Evolutionary conservation across 805 yeast species (phyloP).

Genomic region (Myxozyma sirexii): DNA sequence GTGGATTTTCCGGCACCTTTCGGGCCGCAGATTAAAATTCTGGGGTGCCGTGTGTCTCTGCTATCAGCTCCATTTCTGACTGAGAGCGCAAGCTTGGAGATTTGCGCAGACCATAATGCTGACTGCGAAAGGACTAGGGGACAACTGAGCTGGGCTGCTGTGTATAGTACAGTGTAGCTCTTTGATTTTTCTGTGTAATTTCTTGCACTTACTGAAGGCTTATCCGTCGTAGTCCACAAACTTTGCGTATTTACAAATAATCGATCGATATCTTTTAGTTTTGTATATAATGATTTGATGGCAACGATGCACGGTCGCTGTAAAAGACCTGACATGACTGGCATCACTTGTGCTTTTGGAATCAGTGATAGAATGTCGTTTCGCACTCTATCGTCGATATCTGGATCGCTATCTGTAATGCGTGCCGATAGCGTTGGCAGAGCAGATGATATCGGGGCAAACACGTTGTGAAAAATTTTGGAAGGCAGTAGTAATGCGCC

Average conservation of each 20-base stretch:
- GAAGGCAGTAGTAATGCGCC: constrained; percentile 38
- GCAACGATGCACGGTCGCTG: constrained; percentile 33
- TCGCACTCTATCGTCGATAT: constrained; percentile 10
- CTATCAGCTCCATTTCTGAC: background rate
- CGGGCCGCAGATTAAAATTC: constrained; percentile 56
- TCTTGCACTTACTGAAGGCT: background rate
- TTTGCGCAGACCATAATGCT: constrained; percentile 6
- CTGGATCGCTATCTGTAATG: constrained; percentile 1
- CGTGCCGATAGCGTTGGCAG: constrained; percentile 29
- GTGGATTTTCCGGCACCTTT: constrained; percentile 87
- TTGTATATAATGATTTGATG: constrained; percentile 23
- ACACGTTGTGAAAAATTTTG: constrained; percentile 17
- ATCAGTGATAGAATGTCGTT: constrained; percentile 12
- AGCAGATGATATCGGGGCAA: constrained; percentile 33
- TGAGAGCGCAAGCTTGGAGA: constrained; percentile 5
- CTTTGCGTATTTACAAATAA: constrained; percentile 5
- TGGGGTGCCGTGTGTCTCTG: constrained; percentile 7
- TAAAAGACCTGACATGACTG: constrained; percentile 1
- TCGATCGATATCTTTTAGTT: background rate
- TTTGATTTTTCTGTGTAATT: background rate
- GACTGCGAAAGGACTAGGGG: constrained; percentile 22
- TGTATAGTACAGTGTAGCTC: constrained; percentile 20
- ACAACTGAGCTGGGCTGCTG: constrained; percentile 10
- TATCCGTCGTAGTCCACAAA: background rate
- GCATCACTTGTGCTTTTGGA: background rate